Base-by-base conservation (phyloP, 164 flowering plant species). In the Vitis vinifera region DNA sequence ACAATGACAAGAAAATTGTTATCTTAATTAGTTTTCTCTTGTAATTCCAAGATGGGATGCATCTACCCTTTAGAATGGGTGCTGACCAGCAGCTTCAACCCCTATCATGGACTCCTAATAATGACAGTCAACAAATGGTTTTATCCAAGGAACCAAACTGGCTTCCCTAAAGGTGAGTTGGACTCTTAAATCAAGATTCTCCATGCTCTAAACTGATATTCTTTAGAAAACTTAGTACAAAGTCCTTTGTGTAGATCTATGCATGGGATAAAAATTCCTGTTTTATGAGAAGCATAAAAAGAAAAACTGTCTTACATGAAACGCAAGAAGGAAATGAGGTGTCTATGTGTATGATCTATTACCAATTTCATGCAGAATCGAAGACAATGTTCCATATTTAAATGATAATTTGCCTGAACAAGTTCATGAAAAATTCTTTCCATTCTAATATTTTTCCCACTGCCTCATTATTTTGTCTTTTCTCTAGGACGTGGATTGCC, bases 21-120 rank as follows among this genome's bases (percentile, higher is more conserved):
- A 63, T 51, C 51, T 71, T 3, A 73, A 61, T 9, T 19, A 47
- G 31, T 44, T 19, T 65, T 57, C 9, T 67, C 61, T 74, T 67
- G 57, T 77, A 82, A 81, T 67, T 82, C 50, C 82, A 76, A 52
- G 68, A 68, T 62, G 79, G 62, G n/a, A 72, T 82, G 69, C 75
- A 72, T 59, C 48, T 71, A 12, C 81, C 85, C 2, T 76, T 74
- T 44, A 68, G 75, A 61, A 59, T 78, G 64, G 68, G 76, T 47
- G 53, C 63, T 55, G 80, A 79, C 44, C 82, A 79, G 66, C 80
- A 82, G 65, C 76, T 77, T 52, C 81, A 79, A 63, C 68, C 74
- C 19, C 30, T 79, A 9, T 51, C 82, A 3, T 79, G 85, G 82
- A 55, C 75, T 56, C 63, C 77, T 16, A 68, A 62, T 55, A 68